phyloP scores from a whole-genome alignment of 1,284 basidiomycete species.

The Farysia itapuensis region DNA sequence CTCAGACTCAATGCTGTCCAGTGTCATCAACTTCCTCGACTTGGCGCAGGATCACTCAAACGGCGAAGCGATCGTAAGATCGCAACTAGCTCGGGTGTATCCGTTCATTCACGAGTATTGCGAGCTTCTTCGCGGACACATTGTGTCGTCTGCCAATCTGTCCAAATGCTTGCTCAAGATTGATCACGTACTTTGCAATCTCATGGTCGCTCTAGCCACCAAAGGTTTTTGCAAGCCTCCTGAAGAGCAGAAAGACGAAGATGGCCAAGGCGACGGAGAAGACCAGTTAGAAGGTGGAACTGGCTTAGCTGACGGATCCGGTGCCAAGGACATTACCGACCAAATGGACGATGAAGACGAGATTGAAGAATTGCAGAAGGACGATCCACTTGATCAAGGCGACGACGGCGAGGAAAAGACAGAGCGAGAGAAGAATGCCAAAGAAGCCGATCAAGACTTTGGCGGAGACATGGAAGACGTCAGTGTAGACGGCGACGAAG shows the following conservation, averaged over 20 bases:
- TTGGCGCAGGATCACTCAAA: constrained; percentile 8
- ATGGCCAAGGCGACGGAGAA: constrained; percentile 36
- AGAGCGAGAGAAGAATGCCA: constrained; percentile 65
- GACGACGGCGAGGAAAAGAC: constrained; percentile 60
- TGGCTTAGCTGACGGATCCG: constrained; percentile 56
- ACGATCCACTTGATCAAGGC: constrained; percentile 68
- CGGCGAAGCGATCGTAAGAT: constrained; percentile 8
- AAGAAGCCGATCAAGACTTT: constrained; percentile 66
- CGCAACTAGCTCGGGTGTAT: constrained; percentile 27
- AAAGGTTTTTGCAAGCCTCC: constrained; percentile 76
- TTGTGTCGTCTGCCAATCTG: constrained; percentile 65
- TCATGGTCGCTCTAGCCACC: constrained; percentile 73
- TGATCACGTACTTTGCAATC: constrained; percentile 73
- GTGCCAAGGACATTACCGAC: constrained; percentile 64
- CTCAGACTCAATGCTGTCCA: constrained; percentile 17
- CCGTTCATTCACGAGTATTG: constrained; percentile 51
- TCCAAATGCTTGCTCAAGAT: constrained; percentile 83
- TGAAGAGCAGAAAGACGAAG: constrained; percentile 39
- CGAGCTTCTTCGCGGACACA: constrained; percentile 62
- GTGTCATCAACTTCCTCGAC: constrained; percentile 14
- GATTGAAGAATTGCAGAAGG: constrained; percentile 79
- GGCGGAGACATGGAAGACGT: constrained; percentile 74
- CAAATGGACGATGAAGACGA: constrained; percentile 74
- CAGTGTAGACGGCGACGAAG: constrained; percentile 64
- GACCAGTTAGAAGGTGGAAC: constrained; percentile 56